These are phyloP conservation scores for Penicillium sp. DNA, from an alignment of 2,329 filamentous ascomycete genomes.

Conservation along the genomic window DNA sequence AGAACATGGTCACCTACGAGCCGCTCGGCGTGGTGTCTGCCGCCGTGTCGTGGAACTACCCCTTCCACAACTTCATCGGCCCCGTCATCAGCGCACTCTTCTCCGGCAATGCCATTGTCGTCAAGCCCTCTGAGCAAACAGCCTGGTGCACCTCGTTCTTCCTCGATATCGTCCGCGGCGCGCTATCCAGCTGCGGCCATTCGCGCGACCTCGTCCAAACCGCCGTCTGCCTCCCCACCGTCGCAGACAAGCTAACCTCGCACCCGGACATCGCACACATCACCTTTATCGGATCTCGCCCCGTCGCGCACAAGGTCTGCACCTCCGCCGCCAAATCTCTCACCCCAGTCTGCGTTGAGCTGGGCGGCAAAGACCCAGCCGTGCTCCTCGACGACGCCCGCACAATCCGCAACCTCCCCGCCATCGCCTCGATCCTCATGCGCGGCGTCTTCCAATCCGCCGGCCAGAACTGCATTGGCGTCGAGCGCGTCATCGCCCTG, in stretches of 20 bases:
- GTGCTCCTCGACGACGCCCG: constrained; percentile 77
- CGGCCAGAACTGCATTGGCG: constrained; percentile 96
- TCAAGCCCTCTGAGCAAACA: constrained; percentile 94
- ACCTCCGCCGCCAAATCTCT: constrained; percentile 80
- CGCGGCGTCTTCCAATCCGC: constrained; percentile 92
- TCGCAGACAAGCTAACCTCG: constrained; percentile 78
- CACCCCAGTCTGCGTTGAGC: constrained; percentile 86
- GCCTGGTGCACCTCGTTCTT: constrained; percentile 91
- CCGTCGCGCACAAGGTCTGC: constrained; percentile 85
- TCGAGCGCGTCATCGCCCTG: constrained; percentile 85
- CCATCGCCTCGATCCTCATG: constrained; percentile 80
- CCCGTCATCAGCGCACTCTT: constrained; percentile 91
- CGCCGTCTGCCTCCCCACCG: constrained; percentile 83
- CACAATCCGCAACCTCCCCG: constrained; percentile 62
- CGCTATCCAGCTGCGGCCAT: constrained; percentile 80
- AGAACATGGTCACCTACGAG: constrained; percentile 86
- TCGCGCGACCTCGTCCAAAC: constrained; percentile 80
- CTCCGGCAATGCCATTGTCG: constrained; percentile 84
- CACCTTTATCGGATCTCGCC: constrained; percentile 91
- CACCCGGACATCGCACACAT: constrained; percentile 84
- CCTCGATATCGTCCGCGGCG: constrained; percentile 72
- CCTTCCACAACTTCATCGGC: constrained; percentile 92
- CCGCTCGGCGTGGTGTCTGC: constrained; percentile 90
- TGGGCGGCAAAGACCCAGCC: constrained; percentile 93
- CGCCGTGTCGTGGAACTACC: constrained; percentile 95